Evolutionary conservation across 2,329 filamentous ascomycete species (phyloP).

Genomic region (Xylariaceae sp.): DNA sequence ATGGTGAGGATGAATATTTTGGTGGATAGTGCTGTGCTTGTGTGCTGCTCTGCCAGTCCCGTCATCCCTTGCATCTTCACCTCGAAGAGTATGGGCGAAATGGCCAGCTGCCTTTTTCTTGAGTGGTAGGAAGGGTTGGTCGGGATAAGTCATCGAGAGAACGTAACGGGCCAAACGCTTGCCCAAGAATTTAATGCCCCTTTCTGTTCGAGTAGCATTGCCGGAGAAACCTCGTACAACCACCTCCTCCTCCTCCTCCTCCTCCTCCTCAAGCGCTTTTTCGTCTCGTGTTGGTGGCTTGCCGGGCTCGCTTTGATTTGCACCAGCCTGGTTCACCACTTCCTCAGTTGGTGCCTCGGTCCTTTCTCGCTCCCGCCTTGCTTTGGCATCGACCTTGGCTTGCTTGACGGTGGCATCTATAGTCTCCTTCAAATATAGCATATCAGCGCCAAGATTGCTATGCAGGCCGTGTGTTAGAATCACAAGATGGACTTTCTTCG

Average conservation of each 20-base stretch:
- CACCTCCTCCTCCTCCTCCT: constrained; percentile 69
- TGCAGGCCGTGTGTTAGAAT: constrained; percentile 91
- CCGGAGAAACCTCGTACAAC: constrained; percentile 86
- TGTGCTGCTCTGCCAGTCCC: constrained; percentile 49
- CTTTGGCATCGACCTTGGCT: constrained; percentile 65
- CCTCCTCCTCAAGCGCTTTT: constrained; percentile 20
- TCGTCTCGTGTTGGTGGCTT: constrained; percentile 5
- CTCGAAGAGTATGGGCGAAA: constrained; percentile 35
- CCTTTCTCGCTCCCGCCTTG: constrained; percentile 50
- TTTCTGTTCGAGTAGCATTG: constrained; percentile 87
- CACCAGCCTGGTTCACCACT: not conserved
- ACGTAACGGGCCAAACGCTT: constrained; percentile 92
- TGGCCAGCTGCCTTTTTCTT: constrained; percentile 46
- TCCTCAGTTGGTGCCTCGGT: constrained; percentile 25
- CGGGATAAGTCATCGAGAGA: constrained; percentile 84
- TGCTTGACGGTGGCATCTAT: constrained; percentile 81
- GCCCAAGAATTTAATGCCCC: constrained; percentile 93
- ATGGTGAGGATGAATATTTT: constrained; percentile 19
- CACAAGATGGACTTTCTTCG: constrained; percentile 83
- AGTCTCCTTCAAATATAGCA: constrained; percentile 96
- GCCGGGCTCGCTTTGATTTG: constrained; percentile 6
- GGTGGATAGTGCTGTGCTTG: constrained; percentile 57
- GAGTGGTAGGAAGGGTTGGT: constrained; percentile 78
- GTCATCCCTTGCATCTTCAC: constrained; percentile 35
- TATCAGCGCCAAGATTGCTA: constrained; percentile 91